A percentile compares a stretch with the other conserved stretches of the same genome.
phyloP scores from a whole-genome alignment of 129 eudicot species.

The Erigeron canadensis region DNA sequence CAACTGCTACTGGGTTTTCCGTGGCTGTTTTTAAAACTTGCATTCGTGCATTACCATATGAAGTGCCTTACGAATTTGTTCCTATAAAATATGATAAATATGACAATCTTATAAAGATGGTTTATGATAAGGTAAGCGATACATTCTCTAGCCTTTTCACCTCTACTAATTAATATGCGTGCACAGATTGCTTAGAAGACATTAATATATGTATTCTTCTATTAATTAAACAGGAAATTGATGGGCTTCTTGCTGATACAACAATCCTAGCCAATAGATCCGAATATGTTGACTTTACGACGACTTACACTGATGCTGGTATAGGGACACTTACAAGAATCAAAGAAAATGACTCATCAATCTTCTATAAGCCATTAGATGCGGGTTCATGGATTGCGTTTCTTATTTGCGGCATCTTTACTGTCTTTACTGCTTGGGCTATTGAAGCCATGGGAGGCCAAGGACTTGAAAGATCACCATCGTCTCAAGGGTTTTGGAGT shows the following conservation, averaged over 20 bases:
- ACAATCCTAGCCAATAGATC: slow-evolving; percentile 41
- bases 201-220: neutral
- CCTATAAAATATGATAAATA: slow-evolving; percentile 28
- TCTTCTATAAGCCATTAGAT: slow-evolving; percentile 43
- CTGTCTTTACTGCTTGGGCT: slow-evolving; percentile 36
- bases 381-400: slow-evolving; percentile 32
- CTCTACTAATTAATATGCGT: neutral
- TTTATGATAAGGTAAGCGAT: slow-evolving; percentile 33
- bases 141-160: neutral
- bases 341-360: slow-evolving; percentile 17
- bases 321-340: slow-evolving; percentile 22
- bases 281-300: slow-evolving; percentile 43
- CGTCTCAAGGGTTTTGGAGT: slow-evolving; percentile 19
- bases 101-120: slow-evolving; percentile 34
- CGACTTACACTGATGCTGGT: slow-evolving; percentile 43
- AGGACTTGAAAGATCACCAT: slow-evolving; percentile 16
- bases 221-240: slow-evolving; percentile 25
- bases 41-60: slow-evolving; percentile 30
- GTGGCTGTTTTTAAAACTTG: slow-evolving; percentile 44
- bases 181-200: neutral
- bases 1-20: slow-evolving; percentile 36
- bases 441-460: slow-evolving; percentile 31
- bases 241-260: slow-evolving; percentile 41
- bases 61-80: slow-evolving; percentile 31
- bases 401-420: slow-evolving; percentile 20